Evolutionary conservation across 305 asterid species (phyloP), one percentile per base, ranked within the genome.

Genomic region (Stenogyne calaminthoides): DNA sequence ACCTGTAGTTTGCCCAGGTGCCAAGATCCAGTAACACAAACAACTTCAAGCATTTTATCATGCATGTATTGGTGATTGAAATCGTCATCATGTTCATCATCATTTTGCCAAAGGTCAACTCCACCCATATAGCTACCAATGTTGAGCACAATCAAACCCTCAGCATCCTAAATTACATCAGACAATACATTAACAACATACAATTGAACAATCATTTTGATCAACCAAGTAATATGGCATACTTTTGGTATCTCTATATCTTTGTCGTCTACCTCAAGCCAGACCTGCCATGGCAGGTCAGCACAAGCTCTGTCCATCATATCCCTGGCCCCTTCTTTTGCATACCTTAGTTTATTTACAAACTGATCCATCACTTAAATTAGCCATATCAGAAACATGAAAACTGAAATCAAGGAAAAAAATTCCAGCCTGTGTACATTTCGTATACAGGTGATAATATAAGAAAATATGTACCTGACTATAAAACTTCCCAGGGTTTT

Each of bases 1-100:
- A 91, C 97, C 91, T 91, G 97, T 72, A 91, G 96, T 78, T 89
- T 91, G 76, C 97, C 97, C 25, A 91, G 96, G 82, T 91, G 97
- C 97, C 97, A 91, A 68, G 96, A 88, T 72, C 97, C 97, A 62
- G 93, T 80, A 68, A 91, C 90, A 55, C 92, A 86, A 36, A 89
- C 97, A 78, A 91, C 97, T 84, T 91, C 97, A 74, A 91, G 97
- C 81, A 81, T 82, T 73, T 91, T 87, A 82, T 91, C 97, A 78
- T 91, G 97, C 87, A 89, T 86, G 73, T 66, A 87, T 71, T 91
- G 97, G 75, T 86, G 89, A 75, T 80, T 78, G 80, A 88, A 91
- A 77, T 80, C 79, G 80, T 91, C 96, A 63, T 89, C 88, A 64
- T 88, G 91, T 73, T 89, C 96, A n/a, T 80, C 79, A 78, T 91